A percentile compares a stretch with the other conserved stretches of the same genome.
Conservation (phyloP, 495 filamentous ascomycete genomes). For the Penicillium bialowiezense region DNA sequence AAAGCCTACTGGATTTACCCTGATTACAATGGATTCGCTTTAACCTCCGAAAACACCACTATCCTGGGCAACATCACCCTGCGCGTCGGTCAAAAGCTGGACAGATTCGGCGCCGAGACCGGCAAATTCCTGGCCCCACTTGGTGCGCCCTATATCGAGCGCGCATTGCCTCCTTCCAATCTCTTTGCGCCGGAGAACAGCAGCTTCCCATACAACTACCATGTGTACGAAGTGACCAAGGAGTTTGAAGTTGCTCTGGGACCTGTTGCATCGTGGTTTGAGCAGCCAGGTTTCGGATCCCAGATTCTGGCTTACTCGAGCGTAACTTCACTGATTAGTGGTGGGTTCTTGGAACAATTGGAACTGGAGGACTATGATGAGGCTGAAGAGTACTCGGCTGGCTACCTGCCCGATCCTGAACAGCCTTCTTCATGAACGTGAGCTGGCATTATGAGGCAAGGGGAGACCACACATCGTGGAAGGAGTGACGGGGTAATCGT, state of each 20-base stretch:
- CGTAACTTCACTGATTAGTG: slow-evolving; percentile 22
- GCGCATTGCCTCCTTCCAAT: slow-evolving; percentile 51
- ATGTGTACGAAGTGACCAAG: slow-evolving; percentile 49
- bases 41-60: slow-evolving; percentile 24
- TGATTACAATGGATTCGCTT: slow-evolving; percentile 38
- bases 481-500: too few relatives aligned
- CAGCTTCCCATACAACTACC: slow-evolving; percentile 52
- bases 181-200: slow-evolving; percentile 34
- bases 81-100: slow-evolving; percentile 43
- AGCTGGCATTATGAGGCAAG: too few relatives aligned
- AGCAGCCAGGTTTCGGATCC: slow-evolving; percentile 54
- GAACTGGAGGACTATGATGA: slow-evolving; percentile 18
- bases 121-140: slow-evolving; percentile 44
- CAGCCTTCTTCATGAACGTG: background rate
- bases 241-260: slow-evolving; percentile 44
- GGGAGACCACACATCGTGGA: too few relatives aligned
- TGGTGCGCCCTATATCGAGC: slow-evolving; percentile 50
- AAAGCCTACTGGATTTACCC: slow-evolving; percentile 38
- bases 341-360: slow-evolving; percentile 22
- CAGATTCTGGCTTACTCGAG: slow-evolving; percentile 35
- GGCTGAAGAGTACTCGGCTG: slow-evolving; percentile 13
- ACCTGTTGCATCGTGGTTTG: slow-evolving; percentile 55
- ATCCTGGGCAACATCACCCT: slow-evolving; percentile 49
- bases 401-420: slow-evolving; percentile 14
- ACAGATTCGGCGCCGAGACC: slow-evolving; percentile 52